Evolutionary conservation across 225 moss, liverwort and hornwort genomes (phyloP).

Genomic region (Thuidium tamariscinum): DNA sequence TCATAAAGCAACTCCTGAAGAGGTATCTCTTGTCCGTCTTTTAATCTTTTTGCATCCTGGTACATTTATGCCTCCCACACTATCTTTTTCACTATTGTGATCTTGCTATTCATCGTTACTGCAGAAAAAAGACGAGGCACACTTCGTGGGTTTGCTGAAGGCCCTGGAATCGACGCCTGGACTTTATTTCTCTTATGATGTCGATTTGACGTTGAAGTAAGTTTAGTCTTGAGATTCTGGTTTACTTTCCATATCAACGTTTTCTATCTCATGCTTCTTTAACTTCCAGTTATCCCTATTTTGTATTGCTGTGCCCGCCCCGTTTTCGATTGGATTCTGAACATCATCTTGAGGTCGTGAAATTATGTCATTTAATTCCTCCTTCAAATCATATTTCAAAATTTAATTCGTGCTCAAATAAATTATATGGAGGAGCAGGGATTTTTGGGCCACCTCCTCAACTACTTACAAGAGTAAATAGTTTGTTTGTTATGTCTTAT

Average conservation of each 20-base stretch:
- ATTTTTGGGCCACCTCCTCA: neutral
- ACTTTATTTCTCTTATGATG: slow-evolving; percentile 83
- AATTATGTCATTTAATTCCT: neutral
- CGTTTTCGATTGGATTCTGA: neutral
- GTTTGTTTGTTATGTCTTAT: neutral
- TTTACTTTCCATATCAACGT: neutral
- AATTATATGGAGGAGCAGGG: neutral
- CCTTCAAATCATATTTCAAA: neutral
- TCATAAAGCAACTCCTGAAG: slow-evolving; percentile 56
- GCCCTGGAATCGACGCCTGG: slow-evolving; percentile 71
- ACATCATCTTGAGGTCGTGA: neutral
- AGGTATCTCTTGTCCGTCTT: slow-evolving; percentile 29
- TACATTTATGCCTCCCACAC: neutral
- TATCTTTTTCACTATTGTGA: neutral
- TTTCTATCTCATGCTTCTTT: neutral
- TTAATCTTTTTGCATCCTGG: neutral
- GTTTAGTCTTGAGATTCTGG: slow-evolving; percentile 4
- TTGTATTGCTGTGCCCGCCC: neutral
- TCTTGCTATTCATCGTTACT: neutral
- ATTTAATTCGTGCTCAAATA: neutral
- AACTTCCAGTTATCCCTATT: neutral
- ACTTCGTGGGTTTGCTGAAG: slow-evolving; percentile 61
- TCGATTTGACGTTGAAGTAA: slow-evolving; percentile 85
- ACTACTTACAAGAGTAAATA: neutral
- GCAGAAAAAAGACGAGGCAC: slow-evolving; percentile 92